Evolutionary conservation across 2,329 filamentous ascomycete species (phyloP).

Genomic region (Sclerotinia trifoliorum): DNA sequence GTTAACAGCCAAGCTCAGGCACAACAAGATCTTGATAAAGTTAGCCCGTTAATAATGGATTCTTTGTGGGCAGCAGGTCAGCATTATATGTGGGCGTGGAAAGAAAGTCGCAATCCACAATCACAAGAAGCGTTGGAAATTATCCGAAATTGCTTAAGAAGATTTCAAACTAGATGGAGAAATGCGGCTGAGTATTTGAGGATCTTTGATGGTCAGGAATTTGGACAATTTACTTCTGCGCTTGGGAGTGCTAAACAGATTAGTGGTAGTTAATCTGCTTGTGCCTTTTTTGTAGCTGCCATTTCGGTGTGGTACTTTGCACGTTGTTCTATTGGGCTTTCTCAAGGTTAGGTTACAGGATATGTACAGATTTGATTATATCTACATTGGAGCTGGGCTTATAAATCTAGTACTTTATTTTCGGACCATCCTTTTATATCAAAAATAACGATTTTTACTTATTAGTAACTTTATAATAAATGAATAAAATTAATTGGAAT

Average conservation of each 20-base stretch:
- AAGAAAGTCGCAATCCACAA: constrained; percentile 41
- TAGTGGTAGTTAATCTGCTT: constrained; percentile 19
- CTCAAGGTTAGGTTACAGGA: not conserved
- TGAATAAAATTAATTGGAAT: no score
- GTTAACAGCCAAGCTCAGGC: constrained; percentile 30
- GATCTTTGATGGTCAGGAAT: constrained; percentile 42
- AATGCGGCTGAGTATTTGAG: constrained; percentile 42
- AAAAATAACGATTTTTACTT: no score
- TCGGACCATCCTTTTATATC: no score
- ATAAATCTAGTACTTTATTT: no score
- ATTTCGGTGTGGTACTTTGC: not conserved
- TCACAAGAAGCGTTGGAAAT: constrained; percentile 38
- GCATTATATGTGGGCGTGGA: constrained; percentile 43
- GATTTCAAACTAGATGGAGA: constrained; percentile 41
- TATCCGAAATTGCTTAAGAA: constrained; percentile 38
- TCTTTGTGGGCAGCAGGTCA: constrained; percentile 42
- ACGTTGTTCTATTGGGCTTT: not conserved
- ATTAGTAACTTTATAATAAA: no score
- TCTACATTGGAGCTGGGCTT: not conserved
- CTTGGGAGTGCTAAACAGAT: constrained; percentile 28
- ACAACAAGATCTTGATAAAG: constrained; percentile 34
- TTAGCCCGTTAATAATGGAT: constrained; percentile 44
- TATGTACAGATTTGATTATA: not conserved
- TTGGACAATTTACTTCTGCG: constrained; percentile 40
- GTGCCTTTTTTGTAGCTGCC: not conserved